Evolutionary conservation across 148 eudicot species (phyloP).

Genomic region (Hydrangea macrophylla): DNA sequence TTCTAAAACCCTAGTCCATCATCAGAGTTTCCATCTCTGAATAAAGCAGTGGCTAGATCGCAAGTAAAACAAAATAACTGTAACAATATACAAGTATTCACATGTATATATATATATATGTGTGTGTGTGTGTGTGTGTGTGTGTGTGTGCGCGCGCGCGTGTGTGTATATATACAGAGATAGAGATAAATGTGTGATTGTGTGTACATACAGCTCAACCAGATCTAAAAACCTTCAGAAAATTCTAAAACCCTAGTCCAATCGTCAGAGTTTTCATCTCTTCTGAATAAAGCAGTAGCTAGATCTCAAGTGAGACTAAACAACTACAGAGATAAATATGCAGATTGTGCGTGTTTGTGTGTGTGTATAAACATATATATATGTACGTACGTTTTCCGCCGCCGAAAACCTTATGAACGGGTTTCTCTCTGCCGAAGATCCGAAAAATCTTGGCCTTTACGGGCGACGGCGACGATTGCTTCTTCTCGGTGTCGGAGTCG

Average conservation of each 20-base stretch:
- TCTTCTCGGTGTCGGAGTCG: slow-evolving; percentile 36
- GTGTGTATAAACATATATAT: background rate
- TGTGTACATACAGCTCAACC: background rate
- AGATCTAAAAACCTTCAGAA: background rate
- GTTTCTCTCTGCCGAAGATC: slow-evolving; percentile 63
- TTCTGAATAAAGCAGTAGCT: background rate
- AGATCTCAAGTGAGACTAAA: background rate
- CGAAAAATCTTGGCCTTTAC: slow-evolving; percentile 42
- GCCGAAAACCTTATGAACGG: slow-evolving; percentile 70
- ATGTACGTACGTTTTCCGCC: slow-evolving; percentile 64
- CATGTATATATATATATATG: too few relatives aligned
- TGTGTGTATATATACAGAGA: background rate
- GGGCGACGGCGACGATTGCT: slow-evolving; percentile 24
- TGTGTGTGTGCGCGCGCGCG: background rate
- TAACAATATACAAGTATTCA: background rate
- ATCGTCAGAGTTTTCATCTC: background rate
- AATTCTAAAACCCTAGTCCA: background rate
- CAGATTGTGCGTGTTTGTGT: background rate
- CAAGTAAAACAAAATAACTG: background rate
- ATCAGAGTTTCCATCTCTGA: background rate
- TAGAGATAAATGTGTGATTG: too few relatives aligned
- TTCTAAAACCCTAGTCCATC: background rate
- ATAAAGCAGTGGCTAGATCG: too few relatives aligned
- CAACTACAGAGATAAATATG: background rate
- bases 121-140: background rate